phyloP scores from a whole-genome alignment of 306 rosid species.

The Cucurbita ficifolia region DNA sequence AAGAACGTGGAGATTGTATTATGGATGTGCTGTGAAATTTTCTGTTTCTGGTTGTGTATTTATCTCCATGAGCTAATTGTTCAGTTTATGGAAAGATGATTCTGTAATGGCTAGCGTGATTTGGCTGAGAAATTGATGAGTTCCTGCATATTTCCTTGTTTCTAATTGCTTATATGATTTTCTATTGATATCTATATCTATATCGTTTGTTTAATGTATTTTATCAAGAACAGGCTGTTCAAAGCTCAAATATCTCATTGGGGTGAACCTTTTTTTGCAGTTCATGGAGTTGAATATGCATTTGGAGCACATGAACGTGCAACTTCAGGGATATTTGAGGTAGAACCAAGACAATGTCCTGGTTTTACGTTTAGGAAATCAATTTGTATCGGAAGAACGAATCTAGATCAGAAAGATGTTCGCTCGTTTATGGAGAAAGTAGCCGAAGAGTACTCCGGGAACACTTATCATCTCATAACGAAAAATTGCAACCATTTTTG shows the following conservation, averaged over 20 bases:
- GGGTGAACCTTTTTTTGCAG: slow-evolving; percentile 18
- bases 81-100: neutral
- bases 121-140: neutral
- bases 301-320: slow-evolving; percentile 89
- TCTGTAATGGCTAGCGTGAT: neutral
- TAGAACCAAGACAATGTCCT: slow-evolving; percentile 77
- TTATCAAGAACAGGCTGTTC: neutral
- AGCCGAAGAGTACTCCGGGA: slow-evolving; percentile 66
- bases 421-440: slow-evolving; percentile 62
- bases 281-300: slow-evolving; percentile 81
- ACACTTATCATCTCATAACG: slow-evolving; percentile 69
- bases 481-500: slow-evolving; percentile 95
- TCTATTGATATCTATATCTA: neutral
- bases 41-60: neutral
- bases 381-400: slow-evolving; percentile 62
- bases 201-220: neutral
- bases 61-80: neutral
- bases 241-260: neutral
- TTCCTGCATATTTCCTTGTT: neutral
- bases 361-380: slow-evolving; percentile 90
- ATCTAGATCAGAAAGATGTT: slow-evolving; percentile 50
- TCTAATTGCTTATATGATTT: neutral
- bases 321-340: slow-evolving; percentile 77
- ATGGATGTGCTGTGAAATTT: neutral
- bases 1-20: neutral